These are phyloP conservation scores for Aspergillus aculeatinus DNA, from an alignment of 2,329 filamentous ascomycete genomes.

Conservation along the genomic window DNA sequence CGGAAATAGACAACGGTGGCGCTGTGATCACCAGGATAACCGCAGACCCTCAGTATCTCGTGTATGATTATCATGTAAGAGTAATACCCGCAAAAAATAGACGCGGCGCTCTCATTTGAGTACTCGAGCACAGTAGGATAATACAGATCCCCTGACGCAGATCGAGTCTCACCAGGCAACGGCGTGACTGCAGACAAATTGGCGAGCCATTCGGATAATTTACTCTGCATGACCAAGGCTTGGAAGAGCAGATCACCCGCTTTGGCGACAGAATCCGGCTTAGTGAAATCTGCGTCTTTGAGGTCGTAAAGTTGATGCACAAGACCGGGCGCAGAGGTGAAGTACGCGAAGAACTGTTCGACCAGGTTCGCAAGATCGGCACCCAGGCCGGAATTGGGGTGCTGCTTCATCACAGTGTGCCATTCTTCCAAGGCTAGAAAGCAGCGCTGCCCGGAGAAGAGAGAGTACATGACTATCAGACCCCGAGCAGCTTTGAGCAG, in stretches of 20 bases:
- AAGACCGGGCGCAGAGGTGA: conserved; percentile 28
- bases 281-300: conserved; percentile 17
- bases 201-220: conserved; percentile 24
- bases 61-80: conserved; percentile 31
- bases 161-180: conserved; percentile 20
- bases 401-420: conserved; percentile 28
- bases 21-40: conserved; percentile 24
- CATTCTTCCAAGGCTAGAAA: conserved; percentile 26
- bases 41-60: conserved; percentile 23
- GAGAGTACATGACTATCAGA: conserved; percentile 31
- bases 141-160: conserved; percentile 20
- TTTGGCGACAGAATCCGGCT: conserved; percentile 10
- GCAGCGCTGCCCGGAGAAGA: conserved; percentile 29
- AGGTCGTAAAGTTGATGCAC: conserved; percentile 27
- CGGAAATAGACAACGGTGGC: conserved; percentile 25
- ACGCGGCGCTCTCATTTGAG: conserved; percentile 21
- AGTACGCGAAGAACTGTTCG: conserved; percentile 29
- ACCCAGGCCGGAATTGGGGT: conserved; percentile 16
- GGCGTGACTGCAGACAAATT: conserved; percentile 18
- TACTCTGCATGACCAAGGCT: conserved; percentile 23
- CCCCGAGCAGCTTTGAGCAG: conserved; percentile 29
- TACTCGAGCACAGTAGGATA: conserved; percentile 25
- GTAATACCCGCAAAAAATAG: conserved; percentile 28
- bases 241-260: conserved; percentile 18
- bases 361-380: conserved; percentile 19